These are phyloP conservation scores for Prillingera fragicola DNA, from an alignment of 1,284 basidiomycete species.

Conservation along the genomic window DNA sequence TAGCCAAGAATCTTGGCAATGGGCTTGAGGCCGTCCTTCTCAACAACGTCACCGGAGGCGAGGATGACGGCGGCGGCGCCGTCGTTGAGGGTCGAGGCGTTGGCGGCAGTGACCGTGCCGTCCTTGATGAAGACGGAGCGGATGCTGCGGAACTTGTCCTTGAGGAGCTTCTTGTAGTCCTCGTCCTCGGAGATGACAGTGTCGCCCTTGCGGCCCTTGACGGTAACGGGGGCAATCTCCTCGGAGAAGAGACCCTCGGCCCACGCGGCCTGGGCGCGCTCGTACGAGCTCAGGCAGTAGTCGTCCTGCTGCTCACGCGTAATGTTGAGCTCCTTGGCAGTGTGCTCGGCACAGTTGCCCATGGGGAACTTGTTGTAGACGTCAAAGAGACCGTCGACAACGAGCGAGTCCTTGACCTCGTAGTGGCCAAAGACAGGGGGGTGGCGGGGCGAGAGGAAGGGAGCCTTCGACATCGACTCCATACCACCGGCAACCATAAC, in stretches of 20 bases:
- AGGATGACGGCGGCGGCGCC: slow-evolving; percentile 94
- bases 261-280: slow-evolving; percentile 88
- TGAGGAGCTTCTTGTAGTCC: slow-evolving; percentile 93
- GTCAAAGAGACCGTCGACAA: slow-evolving; percentile 91
- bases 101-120: slow-evolving; percentile 90
- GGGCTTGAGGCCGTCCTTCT: slow-evolving; percentile 81
- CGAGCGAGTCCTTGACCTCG: slow-evolving; percentile 77
- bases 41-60: slow-evolving; percentile 83
- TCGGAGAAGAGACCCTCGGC: slow-evolving; percentile 72
- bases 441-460: slow-evolving; percentile 82
- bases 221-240: slow-evolving; percentile 87
- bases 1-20: slow-evolving; percentile 87
- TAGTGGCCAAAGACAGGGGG: slow-evolving; percentile 87
- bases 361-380: slow-evolving; percentile 93
- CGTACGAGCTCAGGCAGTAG: slow-evolving; percentile 91
- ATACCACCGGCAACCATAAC: slow-evolving; percentile 92
- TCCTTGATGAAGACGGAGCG: slow-evolving; percentile 81
- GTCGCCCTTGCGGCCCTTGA: slow-evolving; percentile 93
- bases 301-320: slow-evolving; percentile 79
- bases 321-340: slow-evolving; percentile 79
- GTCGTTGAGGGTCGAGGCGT: slow-evolving; percentile 92
- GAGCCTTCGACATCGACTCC: slow-evolving; percentile 97
- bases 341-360: slow-evolving; percentile 89
- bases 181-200: slow-evolving; percentile 88
- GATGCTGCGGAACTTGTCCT: slow-evolving; percentile 82